Percentiles rank a stretch among this genome's conserved stretches.
These are phyloP conservation scores for Fraxinus pennsylvanica DNA, from an alignment of 257 asterid genomes.

Conservation along the genomic window DNA sequence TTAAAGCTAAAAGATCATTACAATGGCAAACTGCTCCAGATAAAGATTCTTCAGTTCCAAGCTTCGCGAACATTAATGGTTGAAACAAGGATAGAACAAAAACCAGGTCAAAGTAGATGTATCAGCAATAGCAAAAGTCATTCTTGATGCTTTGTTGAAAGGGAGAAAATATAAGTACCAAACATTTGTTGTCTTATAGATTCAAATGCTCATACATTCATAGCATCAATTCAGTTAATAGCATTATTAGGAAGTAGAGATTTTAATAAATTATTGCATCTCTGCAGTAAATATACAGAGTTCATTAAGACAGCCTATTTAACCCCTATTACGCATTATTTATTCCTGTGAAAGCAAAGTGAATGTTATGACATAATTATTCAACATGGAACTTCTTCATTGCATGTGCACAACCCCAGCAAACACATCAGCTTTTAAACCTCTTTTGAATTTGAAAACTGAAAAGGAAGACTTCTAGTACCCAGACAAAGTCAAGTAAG, in stretches of 20 bases:
- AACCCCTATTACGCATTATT: neutral
- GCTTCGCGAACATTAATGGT: neutral
- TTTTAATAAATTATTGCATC: neutral
- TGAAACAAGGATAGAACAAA: neutral
- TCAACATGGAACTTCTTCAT: too few species aligned
- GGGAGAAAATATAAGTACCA: neutral
- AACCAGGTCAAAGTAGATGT: neutral
- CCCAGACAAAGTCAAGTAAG: neutral
- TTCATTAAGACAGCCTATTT: neutral
- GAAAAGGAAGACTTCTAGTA: neutral
- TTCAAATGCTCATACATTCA: neutral
- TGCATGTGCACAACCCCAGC: neutral
- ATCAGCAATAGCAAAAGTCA: neutral
- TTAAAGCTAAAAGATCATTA: neutral
- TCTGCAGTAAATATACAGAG: neutral
- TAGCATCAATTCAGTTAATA: neutral
- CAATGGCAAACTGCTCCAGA: neutral
- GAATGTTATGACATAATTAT: neutral
- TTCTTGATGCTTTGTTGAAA: neutral
- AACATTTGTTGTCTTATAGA: neutral
- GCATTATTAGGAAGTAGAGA: neutral
- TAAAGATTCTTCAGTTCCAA: neutral
- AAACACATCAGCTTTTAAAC: neutral
- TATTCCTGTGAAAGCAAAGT: neutral
- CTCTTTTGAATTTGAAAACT: neutral